A percentile compares a stretch with the other conserved stretches of the same genome.
Conservation (phyloP, 2,329 filamentous ascomycete genomes). For the Bipolaris victoriae region DNA sequence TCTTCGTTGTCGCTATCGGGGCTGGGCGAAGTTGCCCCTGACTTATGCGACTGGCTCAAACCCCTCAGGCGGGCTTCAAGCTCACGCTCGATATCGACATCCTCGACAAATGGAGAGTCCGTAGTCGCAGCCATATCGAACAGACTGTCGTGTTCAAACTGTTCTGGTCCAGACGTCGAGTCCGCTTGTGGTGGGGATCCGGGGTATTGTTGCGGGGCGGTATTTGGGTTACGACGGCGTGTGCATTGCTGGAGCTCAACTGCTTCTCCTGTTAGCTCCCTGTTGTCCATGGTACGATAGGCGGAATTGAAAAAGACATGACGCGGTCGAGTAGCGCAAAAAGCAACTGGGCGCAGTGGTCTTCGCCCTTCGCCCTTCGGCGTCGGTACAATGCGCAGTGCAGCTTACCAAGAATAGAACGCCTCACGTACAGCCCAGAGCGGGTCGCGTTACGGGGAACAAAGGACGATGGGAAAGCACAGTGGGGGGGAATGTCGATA, state of each 20-base stretch:
- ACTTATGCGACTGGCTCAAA: constrained; percentile 24
- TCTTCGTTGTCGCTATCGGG: constrained; percentile 32
- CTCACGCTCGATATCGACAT: constrained; percentile 38
- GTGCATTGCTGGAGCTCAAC: constrained; percentile 26
- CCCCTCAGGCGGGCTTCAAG: constrained; percentile 22
- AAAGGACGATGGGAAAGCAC: neutral
- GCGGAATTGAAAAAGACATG: neutral
- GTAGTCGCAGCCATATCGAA: constrained; percentile 30
- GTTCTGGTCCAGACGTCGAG: neutral
- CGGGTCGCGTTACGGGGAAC: neutral
- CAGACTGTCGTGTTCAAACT: neutral
- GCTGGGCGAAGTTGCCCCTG: constrained; percentile 20
- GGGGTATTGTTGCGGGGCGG: constrained; percentile 5
- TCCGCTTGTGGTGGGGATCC: constrained; percentile 9
- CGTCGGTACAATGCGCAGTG: constrained; percentile 12
- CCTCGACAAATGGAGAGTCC: constrained; percentile 39
- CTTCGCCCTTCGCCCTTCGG: constrained; percentile 12
- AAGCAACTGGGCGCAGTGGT: constrained; percentile 6
- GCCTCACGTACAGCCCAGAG: constrained; percentile 12
- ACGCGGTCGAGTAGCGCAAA: constrained; percentile 2
- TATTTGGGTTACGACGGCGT: constrained; percentile 16
- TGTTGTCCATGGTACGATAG: constrained; percentile 6
- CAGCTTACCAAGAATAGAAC: constrained; percentile 34
- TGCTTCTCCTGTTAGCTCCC: constrained; percentile 12
- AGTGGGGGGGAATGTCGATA: neutral